phyloP scores from a whole-genome alignment of 352 stramenopile genomes.

The Albugo laibachii region DNA sequence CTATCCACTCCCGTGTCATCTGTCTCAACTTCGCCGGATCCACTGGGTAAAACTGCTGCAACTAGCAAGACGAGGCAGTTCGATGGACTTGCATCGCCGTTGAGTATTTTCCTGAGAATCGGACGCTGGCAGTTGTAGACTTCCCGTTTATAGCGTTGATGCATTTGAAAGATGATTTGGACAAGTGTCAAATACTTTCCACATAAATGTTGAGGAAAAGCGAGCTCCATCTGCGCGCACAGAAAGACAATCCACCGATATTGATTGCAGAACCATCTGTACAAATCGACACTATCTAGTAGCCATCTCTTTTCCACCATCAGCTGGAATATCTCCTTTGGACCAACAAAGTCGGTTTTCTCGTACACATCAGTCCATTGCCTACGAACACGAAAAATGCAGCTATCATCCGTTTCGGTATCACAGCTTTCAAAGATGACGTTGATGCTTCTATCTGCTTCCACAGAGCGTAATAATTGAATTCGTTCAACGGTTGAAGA shows the following conservation, averaged over 20 bases:
- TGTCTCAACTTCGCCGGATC: slow-evolving; percentile 9
- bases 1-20: slow-evolving; percentile 9
- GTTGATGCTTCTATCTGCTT: no score
- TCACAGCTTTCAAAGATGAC: no score
- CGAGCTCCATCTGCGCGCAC: background rate
- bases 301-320: no score
- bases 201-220: background rate
- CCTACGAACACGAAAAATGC: no score
- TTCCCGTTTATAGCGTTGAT: background rate
- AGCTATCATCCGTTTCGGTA: no score
- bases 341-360: no score
- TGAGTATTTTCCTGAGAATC: slow-evolving; percentile 42
- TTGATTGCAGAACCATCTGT: background rate
- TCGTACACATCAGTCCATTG: no score
- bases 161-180: background rate
- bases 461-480: no score
- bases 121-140: slow-evolving; percentile 9
- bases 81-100: slow-evolving; percentile 38
- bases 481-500: no score
- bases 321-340: no score
- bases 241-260: background rate
- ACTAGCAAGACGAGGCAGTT: slow-evolving; percentile 47
- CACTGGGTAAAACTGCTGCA: slow-evolving; percentile 24
- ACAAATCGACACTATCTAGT: no score
- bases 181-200: background rate